Conservation (phyloP, 257 asterid genomes). For the Paulownia fortunei region DNA sequence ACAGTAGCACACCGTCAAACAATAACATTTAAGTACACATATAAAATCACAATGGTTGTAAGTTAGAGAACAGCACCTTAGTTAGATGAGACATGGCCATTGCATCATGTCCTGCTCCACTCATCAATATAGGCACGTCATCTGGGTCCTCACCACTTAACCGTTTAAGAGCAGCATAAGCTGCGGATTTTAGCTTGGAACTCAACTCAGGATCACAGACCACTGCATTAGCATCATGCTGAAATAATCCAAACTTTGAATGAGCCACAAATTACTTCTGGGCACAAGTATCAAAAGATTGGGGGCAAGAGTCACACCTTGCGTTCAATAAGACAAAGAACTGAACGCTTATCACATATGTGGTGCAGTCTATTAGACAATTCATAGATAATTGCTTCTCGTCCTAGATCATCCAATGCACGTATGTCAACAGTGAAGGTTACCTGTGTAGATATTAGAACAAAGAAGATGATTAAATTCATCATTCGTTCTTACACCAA, state of each 20-base stretch:
- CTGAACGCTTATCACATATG: conserved; percentile 80
- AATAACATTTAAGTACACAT: background rate
- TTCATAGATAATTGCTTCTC: conserved; percentile 88
- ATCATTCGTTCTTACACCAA: background rate
- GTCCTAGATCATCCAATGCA: conserved; percentile 86
- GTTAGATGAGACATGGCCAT: conserved; percentile 98
- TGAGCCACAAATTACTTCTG: conserved; percentile 30
- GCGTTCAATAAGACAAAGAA: conserved; percentile 77
- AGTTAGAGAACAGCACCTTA: conserved; percentile 48
- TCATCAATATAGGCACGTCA: conserved; percentile 78
- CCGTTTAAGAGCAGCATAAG: conserved; percentile 61
- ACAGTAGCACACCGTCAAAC: conserved; percentile 25
- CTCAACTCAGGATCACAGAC: conserved; percentile 73
- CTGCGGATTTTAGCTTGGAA: conserved; percentile 72
- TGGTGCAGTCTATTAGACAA: conserved; percentile 68
- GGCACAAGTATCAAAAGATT: background rate
- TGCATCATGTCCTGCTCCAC: conserved; percentile 99
- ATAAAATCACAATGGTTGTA: background rate
- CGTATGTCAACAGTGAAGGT: conserved; percentile 91
- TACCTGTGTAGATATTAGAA: conserved; percentile 51
- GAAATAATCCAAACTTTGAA: conserved; percentile 36
- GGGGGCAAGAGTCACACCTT: conserved; percentile 57
- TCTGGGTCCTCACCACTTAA: conserved; percentile 58
- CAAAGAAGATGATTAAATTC: conserved; percentile 6
- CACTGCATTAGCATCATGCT: conserved; percentile 96